Conservation (phyloP, 441 rosid genomes). For the Lepidium campestre region DNA sequence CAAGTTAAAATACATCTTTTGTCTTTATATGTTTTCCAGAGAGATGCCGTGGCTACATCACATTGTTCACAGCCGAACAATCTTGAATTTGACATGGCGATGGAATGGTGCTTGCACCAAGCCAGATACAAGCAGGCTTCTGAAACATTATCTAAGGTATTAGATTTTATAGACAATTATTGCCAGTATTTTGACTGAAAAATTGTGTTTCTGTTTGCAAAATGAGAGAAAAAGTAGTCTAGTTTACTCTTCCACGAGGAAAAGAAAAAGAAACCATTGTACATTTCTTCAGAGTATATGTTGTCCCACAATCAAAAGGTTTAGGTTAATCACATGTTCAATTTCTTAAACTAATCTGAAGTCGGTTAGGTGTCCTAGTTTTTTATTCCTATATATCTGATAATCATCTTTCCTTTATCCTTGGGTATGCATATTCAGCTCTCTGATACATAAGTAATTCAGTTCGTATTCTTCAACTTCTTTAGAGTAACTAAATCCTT, state of each 20-base stretch:
- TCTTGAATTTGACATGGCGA: conserved; percentile 76
- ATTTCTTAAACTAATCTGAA: not conserved
- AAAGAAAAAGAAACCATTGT: not conserved
- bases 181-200: not conserved
- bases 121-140: conserved; percentile 36
- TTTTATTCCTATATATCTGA: not conserved
- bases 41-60: conserved; percentile 73
- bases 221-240: not conserved
- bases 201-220: not conserved
- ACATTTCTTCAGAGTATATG: not conserved
- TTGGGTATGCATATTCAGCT: no score
- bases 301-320: not conserved
- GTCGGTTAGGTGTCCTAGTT: not conserved
- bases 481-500: conserved; percentile 11
- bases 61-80: conserved; percentile 89
- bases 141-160: conserved; percentile 46
- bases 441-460: not conserved
- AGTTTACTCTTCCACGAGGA: not conserved
- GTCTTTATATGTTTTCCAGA: conserved; percentile 32
- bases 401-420: not conserved
- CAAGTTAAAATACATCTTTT: not conserved
- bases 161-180: not conserved
- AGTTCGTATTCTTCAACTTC: conserved; percentile 5
- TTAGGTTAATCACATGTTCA: not conserved
- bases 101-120: conserved; percentile 68